Percentiles rank a stretch among this genome's conserved stretches.
phyloP scores from a whole-genome alignment of 164 flowering plant species.

The Dillenia suffruticosa region DNA sequence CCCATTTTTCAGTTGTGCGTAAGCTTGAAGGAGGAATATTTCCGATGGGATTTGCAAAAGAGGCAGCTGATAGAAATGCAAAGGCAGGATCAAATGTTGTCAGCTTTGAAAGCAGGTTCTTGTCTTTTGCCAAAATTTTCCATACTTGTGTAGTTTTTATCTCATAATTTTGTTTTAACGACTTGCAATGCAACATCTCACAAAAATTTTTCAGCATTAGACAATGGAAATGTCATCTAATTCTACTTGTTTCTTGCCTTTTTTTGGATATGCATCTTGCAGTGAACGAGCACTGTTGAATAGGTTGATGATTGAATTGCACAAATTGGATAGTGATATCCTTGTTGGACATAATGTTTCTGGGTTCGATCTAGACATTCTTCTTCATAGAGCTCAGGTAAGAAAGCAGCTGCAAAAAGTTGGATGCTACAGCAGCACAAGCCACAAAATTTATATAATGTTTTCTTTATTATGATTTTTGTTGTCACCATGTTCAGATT shows the following conservation, averaged over 20 bases:
- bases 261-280: slow-evolving; percentile 18
- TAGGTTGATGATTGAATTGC: slow-evolving; percentile 72
- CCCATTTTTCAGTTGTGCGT: slow-evolving; percentile 88
- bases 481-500: neutral
- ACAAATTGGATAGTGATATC: slow-evolving; percentile 87
- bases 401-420: neutral
- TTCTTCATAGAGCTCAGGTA: slow-evolving; percentile 93
- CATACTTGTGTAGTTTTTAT: slow-evolving; percentile 8
- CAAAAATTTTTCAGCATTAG: neutral
- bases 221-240: neutral
- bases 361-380: slow-evolving; percentile 95
- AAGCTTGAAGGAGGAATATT: slow-evolving; percentile 87
- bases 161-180: neutral
- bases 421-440: too few relatives aligned
- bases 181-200: neutral
- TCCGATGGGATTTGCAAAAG: slow-evolving; percentile 82
- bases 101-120: slow-evolving; percentile 69
- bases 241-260: neutral
- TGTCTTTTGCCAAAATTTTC: neutral
- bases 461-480: neutral
- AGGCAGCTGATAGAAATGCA: slow-evolving; percentile 61
- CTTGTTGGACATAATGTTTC: slow-evolving; percentile 97
- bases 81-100: slow-evolving; percentile 60
- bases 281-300: slow-evolving; percentile 95
- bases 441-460: too few relatives aligned